Conservation (phyloP, 805 yeast species). For the Ogataea ramenticola region DNA sequence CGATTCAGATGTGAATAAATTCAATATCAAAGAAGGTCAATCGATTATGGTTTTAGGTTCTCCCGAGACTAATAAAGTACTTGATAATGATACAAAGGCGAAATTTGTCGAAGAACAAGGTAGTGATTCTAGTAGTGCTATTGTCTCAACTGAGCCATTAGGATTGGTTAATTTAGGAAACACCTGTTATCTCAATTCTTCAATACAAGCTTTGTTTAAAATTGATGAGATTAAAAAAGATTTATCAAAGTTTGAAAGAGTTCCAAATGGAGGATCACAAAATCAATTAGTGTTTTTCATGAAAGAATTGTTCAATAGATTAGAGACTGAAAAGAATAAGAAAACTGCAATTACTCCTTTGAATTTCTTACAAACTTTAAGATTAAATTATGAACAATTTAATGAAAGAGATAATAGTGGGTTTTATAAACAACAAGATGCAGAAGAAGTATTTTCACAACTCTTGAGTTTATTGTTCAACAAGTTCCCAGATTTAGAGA, state of each 20-base stretch:
- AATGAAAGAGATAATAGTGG: conserved; percentile 72
- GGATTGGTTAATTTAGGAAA: conserved; percentile 69
- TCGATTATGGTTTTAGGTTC: conserved; percentile 88
- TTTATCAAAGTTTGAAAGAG: conserved; percentile 16
- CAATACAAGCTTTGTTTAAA: conserved; percentile 49
- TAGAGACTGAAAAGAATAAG: conserved; percentile 35
- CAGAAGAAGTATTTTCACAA: conserved; percentile 91
- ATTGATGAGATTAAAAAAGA: conserved; percentile 35
- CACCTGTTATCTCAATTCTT: conserved; percentile 71
- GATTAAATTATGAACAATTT: conserved; percentile 79
- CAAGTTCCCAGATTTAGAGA: conserved; percentile 45
- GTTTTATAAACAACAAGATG: conserved; percentile 89
- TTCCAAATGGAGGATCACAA: conserved; percentile 5
- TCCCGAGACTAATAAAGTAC: conserved; percentile 62
- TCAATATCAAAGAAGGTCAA: conserved; percentile 57
- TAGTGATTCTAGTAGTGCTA: too few species aligned
- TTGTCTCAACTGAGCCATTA: conserved; percentile 44
- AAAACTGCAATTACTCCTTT: conserved; percentile 49
- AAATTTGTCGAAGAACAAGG: conserved; percentile 81
- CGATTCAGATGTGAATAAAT: conserved; percentile 41
- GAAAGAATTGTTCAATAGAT: conserved; percentile 37
- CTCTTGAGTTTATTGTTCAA: conserved; percentile 47
- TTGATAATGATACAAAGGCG: conserved; percentile 37
- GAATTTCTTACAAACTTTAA: conserved; percentile 54
- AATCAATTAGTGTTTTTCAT: conserved; percentile 25